Evolutionary conservation across 352 stramenopile genomes (phyloP).

Genomic region (Plasmopara viticola): DNA sequence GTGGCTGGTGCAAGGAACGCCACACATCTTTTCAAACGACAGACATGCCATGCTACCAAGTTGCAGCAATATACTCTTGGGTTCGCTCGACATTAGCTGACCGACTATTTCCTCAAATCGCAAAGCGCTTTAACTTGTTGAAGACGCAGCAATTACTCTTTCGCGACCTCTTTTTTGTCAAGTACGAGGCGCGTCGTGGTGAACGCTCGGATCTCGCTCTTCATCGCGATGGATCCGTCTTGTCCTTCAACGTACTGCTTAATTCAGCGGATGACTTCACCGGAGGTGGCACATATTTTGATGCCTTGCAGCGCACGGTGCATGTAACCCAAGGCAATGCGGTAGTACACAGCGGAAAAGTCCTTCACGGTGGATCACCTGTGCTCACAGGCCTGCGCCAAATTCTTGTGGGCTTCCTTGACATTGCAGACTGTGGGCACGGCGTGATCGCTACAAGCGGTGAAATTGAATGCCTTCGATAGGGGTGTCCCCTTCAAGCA

Average conservation of each 20-base stretch:
- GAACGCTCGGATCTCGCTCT: slow-evolving; percentile 75
- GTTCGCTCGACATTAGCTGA: slow-evolving; percentile 39
- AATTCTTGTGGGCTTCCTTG: slow-evolving; percentile 91
- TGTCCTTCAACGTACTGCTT: slow-evolving; percentile 93
- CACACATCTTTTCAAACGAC: slow-evolving; percentile 81
- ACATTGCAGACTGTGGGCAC: slow-evolving; percentile 57
- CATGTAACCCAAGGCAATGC: slow-evolving; percentile 81
- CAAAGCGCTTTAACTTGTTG: slow-evolving; percentile 36
- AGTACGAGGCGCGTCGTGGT: slow-evolving; percentile 61
- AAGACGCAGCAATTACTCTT: slow-evolving; percentile 52
- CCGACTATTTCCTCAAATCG: slow-evolving; percentile 58
- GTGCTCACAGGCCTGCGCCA: slow-evolving; percentile 79
- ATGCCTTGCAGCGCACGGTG: slow-evolving; percentile 55
- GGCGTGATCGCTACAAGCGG: slow-evolving; percentile 35
- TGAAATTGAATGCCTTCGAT: slow-evolving; percentile 79
- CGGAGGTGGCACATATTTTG: slow-evolving; percentile 91
- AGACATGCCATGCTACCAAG: slow-evolving; percentile 74
- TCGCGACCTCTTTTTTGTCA: slow-evolving; percentile 85
- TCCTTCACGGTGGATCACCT: slow-evolving; percentile 86
- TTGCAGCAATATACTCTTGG: slow-evolving; percentile 57
- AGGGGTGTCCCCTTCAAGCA: slow-evolving; percentile 62
- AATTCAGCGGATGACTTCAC: slow-evolving; percentile 78
- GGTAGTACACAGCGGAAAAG: slow-evolving; percentile 89
- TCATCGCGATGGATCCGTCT: slow-evolving; percentile 89
- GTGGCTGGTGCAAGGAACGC: slow-evolving; percentile 71